Evolutionary conservation across 2,329 filamentous ascomycete species (phyloP), one percentile per base, ranked within the genome.

Genomic region (Ilyonectria destructans): DNA sequence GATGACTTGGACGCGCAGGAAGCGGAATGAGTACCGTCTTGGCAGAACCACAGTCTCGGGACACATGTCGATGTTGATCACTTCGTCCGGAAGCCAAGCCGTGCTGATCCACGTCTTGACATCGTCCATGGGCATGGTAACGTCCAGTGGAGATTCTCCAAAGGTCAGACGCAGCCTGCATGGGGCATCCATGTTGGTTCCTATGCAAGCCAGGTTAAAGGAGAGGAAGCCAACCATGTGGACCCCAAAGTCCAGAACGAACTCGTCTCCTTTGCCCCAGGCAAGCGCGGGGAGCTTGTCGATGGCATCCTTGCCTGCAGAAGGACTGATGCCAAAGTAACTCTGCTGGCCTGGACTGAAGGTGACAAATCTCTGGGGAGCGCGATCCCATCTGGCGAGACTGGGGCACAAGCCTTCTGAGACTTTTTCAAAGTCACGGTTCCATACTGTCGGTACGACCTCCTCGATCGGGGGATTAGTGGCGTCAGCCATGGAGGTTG

Each of bases 41-140:
- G 74, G 69, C n/a, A 81, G 69, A 2, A 68, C 46, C 12, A 81
- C 70, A 8, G 67, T 66, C 31, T 77, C 68, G 7, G 80, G 79
- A 31, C 78, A 76, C 71, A 72, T 71, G 66, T 81, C 80, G 37
- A 81, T 68, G 58, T 80, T 81, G 57, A 81, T 74, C 21, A 78
- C 68, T 51, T 82, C 80, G 57, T 81, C 79, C 0, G 80, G 80
- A 5, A 82, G 75, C 80, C 80, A 81, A 19, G 75, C 75, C 7
- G 78, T 81, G 61, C 79, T 80, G 66, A 82, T 81, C 79, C 77
- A 81, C 7, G 80, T 79, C n/a, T 80, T 69, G 62, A 78, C 77
- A 12, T 70, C 68, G 51, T 80, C 73, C 70, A 81, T 75, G 43
- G 70, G 60, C 60, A 80, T 76, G 1, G 77, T 79, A n/a, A 82